phyloP scores from a whole-genome alignment of 1,139 yeast species.

The Yueomyces sp. region DNA sequence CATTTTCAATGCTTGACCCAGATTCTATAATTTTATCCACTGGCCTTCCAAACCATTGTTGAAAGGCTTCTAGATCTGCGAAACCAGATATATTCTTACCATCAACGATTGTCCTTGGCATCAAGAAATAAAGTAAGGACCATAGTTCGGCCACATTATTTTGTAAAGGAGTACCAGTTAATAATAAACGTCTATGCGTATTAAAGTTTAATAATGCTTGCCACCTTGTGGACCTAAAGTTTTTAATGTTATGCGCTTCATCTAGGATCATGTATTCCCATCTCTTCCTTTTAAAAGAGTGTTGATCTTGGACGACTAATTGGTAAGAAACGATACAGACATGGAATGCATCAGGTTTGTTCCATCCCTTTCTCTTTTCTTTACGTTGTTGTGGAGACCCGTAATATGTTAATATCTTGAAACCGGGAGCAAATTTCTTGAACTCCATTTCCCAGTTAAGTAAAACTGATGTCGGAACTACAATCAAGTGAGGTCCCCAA shows the following conservation, averaged over 20 bases:
- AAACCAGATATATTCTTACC: conserved; percentile 65
- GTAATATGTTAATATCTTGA: conserved; percentile 87
- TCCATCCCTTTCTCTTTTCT: conserved; percentile 95
- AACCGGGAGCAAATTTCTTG: conserved; percentile 96
- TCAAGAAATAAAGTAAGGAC: conserved; percentile 84
- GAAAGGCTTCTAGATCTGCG: conserved; percentile 91
- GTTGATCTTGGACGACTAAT: conserved; percentile 91
- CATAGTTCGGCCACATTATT: conserved; percentile 86
- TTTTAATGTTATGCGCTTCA: conserved; percentile 96
- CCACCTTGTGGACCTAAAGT: conserved; percentile 94
- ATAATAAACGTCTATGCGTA: conserved; percentile 70
- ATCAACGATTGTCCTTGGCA: conserved; percentile 52
- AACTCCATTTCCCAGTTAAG: conserved; percentile 99
- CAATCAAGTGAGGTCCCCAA: conserved; percentile 97
- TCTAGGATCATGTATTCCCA: conserved; percentile 97
- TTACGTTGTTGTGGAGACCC: conserved; percentile 98
- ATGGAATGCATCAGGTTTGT: conserved; percentile 89
- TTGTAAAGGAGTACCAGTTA: conserved; percentile 94
- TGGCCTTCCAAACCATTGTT: conserved; percentile 96
- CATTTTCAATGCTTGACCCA: conserved; percentile 38
- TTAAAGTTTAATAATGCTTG: conserved; percentile 88
- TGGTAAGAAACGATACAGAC: conserved; percentile 96
- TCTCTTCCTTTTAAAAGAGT: conserved; percentile 76
- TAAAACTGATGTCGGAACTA: conserved; percentile 98
- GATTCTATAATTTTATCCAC: conserved; percentile 86